Evolutionary conservation across 2,329 filamentous ascomycete genomes (phyloP), one percentile per base, ranked within the genome.

Genomic region (Trichoderma sp.): DNA sequence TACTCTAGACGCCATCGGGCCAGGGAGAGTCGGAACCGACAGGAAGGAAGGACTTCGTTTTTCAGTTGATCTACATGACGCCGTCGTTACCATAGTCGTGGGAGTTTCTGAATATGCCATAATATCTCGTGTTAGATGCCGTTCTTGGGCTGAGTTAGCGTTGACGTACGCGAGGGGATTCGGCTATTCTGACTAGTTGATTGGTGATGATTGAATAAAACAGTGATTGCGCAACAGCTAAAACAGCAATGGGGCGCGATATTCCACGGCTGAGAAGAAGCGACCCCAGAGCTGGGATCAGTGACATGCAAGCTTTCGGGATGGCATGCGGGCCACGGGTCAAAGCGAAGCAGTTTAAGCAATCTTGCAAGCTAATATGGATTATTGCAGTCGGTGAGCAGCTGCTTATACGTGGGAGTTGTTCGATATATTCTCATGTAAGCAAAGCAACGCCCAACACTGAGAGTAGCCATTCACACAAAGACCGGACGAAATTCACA

Each of bases 81-180:
- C 51, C 61, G 51, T 65, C 51, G 43, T 26, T 56, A 65, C 61
- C 61, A 56, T 8, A 56, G 52, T 34, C 21, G 34, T 65, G 61
- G 61, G 51, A 55, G 32, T 46, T 56, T 32, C 10, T 7, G 34
- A 43, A 65, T 6, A 43, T 18, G 11, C 26, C 49, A 21, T 18
- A 30, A 32, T 30, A 5, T 18, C 7, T 37, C 43, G 8, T 18
- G n/a, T 30, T 24, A 51, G 11, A 24, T 64, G 28, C 21, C 49
- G 21, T 24, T 32, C 5, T 34, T 56, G 37, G 21, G n/a, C 37
- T 28, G 24, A 21, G 24, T 14, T 46, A 46, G 32, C 18, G 43
- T 39, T 37, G 37, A 32, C 11, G 37, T 51, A 59, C 26, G 51
- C 54, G 54, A 66, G 24, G 26, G 16, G 16, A 21, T 14, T 16